phyloP scores from a whole-genome alignment of 176 grass and related monocot genomes.

The Paspalum notatum region DNA sequence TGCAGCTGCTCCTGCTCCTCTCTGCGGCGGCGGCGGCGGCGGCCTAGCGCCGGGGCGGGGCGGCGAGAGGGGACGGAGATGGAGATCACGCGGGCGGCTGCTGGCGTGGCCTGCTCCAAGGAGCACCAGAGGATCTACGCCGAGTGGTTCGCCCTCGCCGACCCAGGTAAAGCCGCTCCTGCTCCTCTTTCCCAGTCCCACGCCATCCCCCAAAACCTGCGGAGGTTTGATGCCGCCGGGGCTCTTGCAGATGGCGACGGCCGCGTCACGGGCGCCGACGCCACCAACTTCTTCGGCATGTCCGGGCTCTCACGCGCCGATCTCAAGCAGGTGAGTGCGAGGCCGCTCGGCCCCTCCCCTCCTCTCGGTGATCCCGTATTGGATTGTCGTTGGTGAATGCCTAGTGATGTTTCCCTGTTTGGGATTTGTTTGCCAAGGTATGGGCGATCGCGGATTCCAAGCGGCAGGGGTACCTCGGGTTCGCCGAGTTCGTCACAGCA shows the following conservation, averaged over 20 bases:
- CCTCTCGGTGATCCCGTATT: neutral
- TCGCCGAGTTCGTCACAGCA: slow-evolving; percentile 77
- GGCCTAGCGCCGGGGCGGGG: neutral
- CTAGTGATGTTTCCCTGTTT: neutral
- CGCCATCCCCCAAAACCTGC: neutral
- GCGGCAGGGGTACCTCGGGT: slow-evolving; percentile 86
- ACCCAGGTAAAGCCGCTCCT: slow-evolving; percentile 57
- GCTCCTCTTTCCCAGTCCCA: neutral
- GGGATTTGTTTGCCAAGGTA: slow-evolving; percentile 51
- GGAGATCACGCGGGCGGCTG: slow-evolving; percentile 56
- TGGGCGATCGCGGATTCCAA: slow-evolving; percentile 89
- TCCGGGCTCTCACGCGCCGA: slow-evolving; percentile 77
- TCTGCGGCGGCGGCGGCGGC: slow-evolving; percentile 7
- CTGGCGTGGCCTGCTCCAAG: slow-evolving; percentile 55
- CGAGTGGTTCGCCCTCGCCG: slow-evolving; percentile 77
- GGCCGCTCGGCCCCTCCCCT: slow-evolving; percentile 8
- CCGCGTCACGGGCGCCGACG: slow-evolving; percentile 73
- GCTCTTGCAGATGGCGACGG: slow-evolving; percentile 63
- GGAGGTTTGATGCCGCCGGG: neutral
- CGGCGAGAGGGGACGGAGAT: slow-evolving; percentile 37
- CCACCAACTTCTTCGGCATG: slow-evolving; percentile 82
- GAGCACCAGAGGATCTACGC: slow-evolving; percentile 80
- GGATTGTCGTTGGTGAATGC: slow-evolving; percentile 9
- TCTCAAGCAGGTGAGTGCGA: slow-evolving; percentile 72
- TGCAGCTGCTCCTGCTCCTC: slow-evolving; percentile 5